Base-by-base conservation (phyloP, 2,329 filamentous ascomycete genomes). In the Colletotrichum musicola region DNA sequence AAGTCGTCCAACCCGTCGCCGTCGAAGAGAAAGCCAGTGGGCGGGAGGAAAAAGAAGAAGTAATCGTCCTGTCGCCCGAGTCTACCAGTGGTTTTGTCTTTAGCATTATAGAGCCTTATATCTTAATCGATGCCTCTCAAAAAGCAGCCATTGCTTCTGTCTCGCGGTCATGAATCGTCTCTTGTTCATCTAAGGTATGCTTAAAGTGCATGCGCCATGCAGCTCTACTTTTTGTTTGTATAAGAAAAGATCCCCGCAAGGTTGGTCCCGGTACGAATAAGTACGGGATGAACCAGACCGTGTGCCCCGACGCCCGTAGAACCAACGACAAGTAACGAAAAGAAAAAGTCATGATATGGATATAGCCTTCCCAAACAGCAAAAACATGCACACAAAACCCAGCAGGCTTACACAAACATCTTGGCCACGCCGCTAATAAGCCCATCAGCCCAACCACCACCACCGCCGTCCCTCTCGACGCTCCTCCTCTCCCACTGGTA, bases 361-460 rank as follows among this genome's bases (percentile, higher is more conserved):
- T 61, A 61, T 61, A 51, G 22, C 46, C 65, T 53, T 20, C 49
- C 63, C 49, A 66, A 62, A 1, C 27, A 53, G 27, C 25, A 16
- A 30, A n/a, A n/a, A n/a, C n/a, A n/a, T n/a, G n/a, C n/a, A n/a
- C n/a, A n/a, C n/a, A n/a, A n/a, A n/a, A n/a, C n/a, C n/a, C n/a
- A n/a, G n/a, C n/a, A n/a, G n/a, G n/a, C n/a, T n/a, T n/a, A 83
- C 58, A 81, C 81, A 72, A 84, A 85, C 72, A 82, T 80, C 73
- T 81, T 83, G 57, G 80, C 80, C 53, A 84, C 76, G 40, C 76
- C 76, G 7, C 18, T 65, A 50, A 75, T 75, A 61, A 84, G 75
- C 4, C 80, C 76, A 4, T 77, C 77, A 6, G 77, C 74, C 70
- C 82, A 79, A 25, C 61, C 40, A 1, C 40, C 64, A 9, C 62